Evolutionary conservation across 306 rosid species (phyloP).

Genomic region (Pyrus bretschneideri): DNA sequence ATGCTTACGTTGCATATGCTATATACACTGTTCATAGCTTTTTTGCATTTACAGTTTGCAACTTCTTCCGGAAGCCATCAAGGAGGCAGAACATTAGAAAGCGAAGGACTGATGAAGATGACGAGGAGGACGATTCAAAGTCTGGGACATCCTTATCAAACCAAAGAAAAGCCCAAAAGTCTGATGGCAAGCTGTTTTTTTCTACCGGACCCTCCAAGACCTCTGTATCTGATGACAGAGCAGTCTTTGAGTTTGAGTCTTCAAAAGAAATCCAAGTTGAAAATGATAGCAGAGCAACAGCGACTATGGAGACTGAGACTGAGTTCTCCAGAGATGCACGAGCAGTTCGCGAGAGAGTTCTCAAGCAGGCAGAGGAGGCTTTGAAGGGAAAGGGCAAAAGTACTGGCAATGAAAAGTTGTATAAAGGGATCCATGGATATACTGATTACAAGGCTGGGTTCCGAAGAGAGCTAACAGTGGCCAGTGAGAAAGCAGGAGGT

Average conservation of each 20-base stretch:
- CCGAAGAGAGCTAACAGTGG: constrained; percentile 67
- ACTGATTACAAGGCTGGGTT: constrained; percentile 79
- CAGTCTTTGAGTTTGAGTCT: constrained; percentile 39
- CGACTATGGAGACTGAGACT: constrained; percentile 76
- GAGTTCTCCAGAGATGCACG: constrained; percentile 71
- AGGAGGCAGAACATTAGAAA: constrained; percentile 39
- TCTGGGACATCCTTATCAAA: constrained; percentile 13
- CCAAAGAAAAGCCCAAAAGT: constrained; percentile 28
- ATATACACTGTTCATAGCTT: neutral
- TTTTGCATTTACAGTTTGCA: constrained; percentile 31
- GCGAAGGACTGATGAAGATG: constrained; percentile 27
- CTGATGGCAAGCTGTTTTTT: constrained; percentile 32
- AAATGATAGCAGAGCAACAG: constrained; percentile 69
- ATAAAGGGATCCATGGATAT: constrained; percentile 62
- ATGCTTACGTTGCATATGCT: neutral
- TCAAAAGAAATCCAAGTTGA: constrained; percentile 76
- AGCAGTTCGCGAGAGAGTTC: constrained; percentile 69
- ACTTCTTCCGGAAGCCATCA: constrained; percentile 39
- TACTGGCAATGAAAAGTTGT: constrained; percentile 47
- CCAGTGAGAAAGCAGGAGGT: constrained; percentile 82
- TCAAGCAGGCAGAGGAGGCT: constrained; percentile 55
- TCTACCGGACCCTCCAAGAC: constrained; percentile 28
- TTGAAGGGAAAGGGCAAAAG: constrained; percentile 44
- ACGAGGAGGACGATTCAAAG: constrained; percentile 24
- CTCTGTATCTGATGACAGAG: constrained; percentile 4